phyloP scores from a whole-genome alignment of 2,329 filamentous ascomycete species.

The Nothophoma quercina region DNA sequence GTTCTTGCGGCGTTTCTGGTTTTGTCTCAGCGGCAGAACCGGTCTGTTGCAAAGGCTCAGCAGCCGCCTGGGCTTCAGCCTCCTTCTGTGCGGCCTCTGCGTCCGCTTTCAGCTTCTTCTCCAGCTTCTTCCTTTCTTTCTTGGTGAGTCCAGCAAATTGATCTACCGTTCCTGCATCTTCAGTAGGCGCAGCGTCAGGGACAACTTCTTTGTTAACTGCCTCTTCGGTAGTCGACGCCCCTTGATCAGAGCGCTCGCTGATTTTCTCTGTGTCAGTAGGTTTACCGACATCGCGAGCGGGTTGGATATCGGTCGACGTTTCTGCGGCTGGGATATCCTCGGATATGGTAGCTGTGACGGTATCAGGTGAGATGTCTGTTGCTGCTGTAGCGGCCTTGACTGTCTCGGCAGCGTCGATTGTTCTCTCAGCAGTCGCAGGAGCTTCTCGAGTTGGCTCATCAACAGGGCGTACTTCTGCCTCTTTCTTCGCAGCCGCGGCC shows the following conservation, averaged over 20 bases:
- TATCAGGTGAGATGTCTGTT: too few relatives aligned
- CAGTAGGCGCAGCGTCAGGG: neutral
- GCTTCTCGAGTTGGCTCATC: neutral
- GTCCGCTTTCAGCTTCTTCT: slow-evolving; percentile 21
- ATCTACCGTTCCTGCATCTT: neutral
- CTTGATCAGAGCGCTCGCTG: too few relatives aligned
- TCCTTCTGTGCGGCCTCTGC: slow-evolving; percentile 12
- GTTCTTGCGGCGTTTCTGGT: slow-evolving; percentile 2
- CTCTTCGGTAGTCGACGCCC: neutral
- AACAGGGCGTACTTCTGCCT: slow-evolving; percentile 6
- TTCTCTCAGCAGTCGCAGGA: too few relatives aligned
- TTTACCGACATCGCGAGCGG: too few relatives aligned
- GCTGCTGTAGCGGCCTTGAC: too few relatives aligned
- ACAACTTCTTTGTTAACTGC: slow-evolving; percentile 11
- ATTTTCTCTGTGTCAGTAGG: too few relatives aligned
- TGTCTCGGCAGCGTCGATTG: too few relatives aligned
- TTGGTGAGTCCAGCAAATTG: slow-evolving; percentile 11
- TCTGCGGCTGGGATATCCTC: too few relatives aligned
- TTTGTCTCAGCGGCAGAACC: neutral
- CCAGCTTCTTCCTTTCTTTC: slow-evolving; percentile 32
- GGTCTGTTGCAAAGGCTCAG: neutral
- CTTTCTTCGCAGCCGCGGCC: too few relatives aligned
- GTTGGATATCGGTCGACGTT: too few relatives aligned
- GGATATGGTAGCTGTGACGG: too few relatives aligned
- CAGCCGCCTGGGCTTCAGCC: slow-evolving; percentile 7